Evolutionary conservation across 257 asterid species (phyloP), one percentile per base, ranked within the genome.

Genomic region (Forsythia suspensa): DNA sequence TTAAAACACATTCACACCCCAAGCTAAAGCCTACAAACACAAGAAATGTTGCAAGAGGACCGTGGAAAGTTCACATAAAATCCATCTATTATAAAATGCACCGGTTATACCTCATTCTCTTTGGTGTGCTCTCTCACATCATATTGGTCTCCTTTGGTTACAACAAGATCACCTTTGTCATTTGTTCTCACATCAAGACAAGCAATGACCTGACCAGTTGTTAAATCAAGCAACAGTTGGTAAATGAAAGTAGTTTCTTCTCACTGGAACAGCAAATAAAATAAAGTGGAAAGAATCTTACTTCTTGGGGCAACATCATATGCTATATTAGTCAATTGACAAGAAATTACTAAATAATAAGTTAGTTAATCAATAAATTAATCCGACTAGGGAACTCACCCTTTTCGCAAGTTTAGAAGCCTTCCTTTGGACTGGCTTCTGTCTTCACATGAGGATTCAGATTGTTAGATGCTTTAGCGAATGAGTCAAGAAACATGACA

Each of bases 141-240:
- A 84, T 95, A 95, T 63, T 95, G 99, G 81, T 95, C 99, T 76
- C 99, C 99, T 87, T 95, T 95, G 82, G 99, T 95, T 69, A 95
- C 99, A 77, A 95, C 95, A 71, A 95, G 95, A 82, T 95, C 97
- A 65, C 99, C 99, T 3, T 81, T 87, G 80, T 95, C 98, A 79
- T 93, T 93, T 18, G 97, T 77, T 87, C 99, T 92, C 82, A 95
- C 99, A 86, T 95, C 99, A 89, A 95, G 99, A 84, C 98, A 95
- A 67, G 99, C 99, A 73, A 95, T 95, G 76, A 95, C 97, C 99
- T 95, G 92, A 79, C n/a, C 75, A 80, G 70, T 82, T 37, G 29
- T 74, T 41, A 82, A 70, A 83, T n/a, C 24, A 78, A 63, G 65
- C 36, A 82, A 55, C 21, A 0, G 39, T 61, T 10, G 13, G 40